Conservation (phyloP, 805 yeast genomes). For the Pichia nanzhaoensis region DNA sequence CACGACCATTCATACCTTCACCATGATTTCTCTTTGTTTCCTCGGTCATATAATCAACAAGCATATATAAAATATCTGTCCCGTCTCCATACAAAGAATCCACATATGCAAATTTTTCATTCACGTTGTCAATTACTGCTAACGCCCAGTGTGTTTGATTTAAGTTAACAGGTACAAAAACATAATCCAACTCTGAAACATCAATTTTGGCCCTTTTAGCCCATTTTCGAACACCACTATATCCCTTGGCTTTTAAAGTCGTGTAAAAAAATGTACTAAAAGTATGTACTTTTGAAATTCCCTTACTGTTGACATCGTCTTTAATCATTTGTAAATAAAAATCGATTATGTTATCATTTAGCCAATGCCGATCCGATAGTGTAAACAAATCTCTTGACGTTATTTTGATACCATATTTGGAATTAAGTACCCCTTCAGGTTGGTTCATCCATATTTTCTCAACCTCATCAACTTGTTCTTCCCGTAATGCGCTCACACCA, state of each 20-base stretch:
- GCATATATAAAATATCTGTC: conserved; percentile 35
- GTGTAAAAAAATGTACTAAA: conserved; percentile 89
- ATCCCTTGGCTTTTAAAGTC: conserved; percentile 64
- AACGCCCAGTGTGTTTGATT: conserved; percentile 88
- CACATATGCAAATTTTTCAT: conserved; percentile 55
- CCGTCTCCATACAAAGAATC: conserved; percentile 67
- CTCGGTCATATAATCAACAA: conserved; percentile 56
- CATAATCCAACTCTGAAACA: conserved; percentile 54
- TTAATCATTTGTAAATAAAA: conserved; percentile 58
- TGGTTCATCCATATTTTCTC: conserved; percentile 29
- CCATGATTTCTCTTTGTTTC: conserved; percentile 55
- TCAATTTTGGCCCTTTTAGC: conserved; percentile 67
- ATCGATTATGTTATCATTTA: conserved; percentile 88
- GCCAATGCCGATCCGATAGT: conserved; percentile 66
- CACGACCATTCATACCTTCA: conserved; percentile 30
- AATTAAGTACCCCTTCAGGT: conserved; percentile 26
- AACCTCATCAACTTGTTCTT: conserved; percentile 30
- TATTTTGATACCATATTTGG: conserved; percentile 50
- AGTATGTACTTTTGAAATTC: conserved; percentile 43
- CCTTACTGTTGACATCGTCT: conserved; percentile 18
- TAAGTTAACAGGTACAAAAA: conserved; percentile 82
- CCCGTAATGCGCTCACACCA: conserved; percentile 27
- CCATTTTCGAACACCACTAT: conserved; percentile 78
- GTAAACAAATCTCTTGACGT: conserved; percentile 63
- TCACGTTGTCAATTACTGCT: conserved; percentile 63